These are phyloP conservation scores for Populus trichocarpa DNA, from an alignment of 441 rosid species.

Conservation along the genomic window DNA sequence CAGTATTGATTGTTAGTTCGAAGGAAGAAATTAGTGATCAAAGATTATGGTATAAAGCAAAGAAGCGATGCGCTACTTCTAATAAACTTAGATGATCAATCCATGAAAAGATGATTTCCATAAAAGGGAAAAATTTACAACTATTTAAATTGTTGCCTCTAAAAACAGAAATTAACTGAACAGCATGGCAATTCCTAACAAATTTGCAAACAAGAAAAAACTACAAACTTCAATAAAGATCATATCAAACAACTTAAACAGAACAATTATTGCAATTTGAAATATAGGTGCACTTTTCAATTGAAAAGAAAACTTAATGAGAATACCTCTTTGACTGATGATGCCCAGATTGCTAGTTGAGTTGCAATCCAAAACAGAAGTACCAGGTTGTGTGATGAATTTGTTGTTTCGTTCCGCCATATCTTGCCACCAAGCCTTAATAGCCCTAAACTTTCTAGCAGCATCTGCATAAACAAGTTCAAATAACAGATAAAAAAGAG, in stretches of 20 bases:
- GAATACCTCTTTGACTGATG: slow-evolving; percentile 46
- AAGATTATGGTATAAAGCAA: background rate
- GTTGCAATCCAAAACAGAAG: slow-evolving; percentile 25
- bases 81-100: background rate
- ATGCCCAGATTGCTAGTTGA: slow-evolving; percentile 29
- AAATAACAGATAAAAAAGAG: background rate
- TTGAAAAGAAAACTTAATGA: background rate
- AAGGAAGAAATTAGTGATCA: background rate
- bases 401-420: slow-evolving; percentile 62
- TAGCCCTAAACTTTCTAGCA: slow-evolving; percentile 64
- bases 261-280: background rate
- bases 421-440: slow-evolving; percentile 93
- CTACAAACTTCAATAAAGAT: background rate
- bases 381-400: slow-evolving; percentile 33
- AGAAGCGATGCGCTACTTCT: background rate
- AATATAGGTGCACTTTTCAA: background rate
- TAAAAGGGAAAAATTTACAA: background rate
- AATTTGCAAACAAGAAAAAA: background rate
- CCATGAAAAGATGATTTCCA: background rate
- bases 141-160: background rate
- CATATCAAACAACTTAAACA: background rate
- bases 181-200: background rate
- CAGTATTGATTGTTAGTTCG: slow-evolving; percentile 3
- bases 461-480: slow-evolving; percentile 46
- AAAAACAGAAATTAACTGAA: background rate